These are phyloP conservation scores for Ustilago tritici DNA, from an alignment of 1,284 basidiomycete genomes.

Conservation along the genomic window DNA sequence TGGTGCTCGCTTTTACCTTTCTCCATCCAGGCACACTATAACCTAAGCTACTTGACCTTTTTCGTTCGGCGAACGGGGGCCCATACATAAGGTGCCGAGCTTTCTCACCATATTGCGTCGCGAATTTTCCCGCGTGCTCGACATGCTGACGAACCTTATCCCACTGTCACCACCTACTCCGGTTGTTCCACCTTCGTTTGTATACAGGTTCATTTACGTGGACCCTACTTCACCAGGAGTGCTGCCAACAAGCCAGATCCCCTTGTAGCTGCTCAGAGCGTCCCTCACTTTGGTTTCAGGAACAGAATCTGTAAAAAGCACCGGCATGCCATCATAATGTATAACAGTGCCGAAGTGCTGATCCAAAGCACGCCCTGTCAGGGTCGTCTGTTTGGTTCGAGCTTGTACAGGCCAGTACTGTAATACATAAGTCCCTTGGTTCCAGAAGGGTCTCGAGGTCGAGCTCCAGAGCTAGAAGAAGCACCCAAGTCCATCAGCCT, in stretches of 20 bases:
- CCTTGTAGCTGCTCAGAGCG: background rate
- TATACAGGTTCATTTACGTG: background rate
- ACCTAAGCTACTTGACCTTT: too few species aligned
- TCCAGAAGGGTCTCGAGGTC: too few species aligned
- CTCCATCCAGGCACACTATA: too few species aligned
- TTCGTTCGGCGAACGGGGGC: background rate
- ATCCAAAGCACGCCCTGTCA: background rate
- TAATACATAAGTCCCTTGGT: rapidly evolving
- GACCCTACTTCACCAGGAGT: background rate
- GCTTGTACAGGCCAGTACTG: too few species aligned
- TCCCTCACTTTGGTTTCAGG: background rate
- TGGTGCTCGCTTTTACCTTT: too few species aligned
- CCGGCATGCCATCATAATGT: background rate
- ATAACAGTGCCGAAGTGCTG: background rate
- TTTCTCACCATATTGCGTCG: background rate
- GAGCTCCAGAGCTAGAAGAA: background rate
- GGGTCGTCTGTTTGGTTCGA: too few species aligned
- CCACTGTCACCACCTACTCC: background rate
- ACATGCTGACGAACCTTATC: background rate
- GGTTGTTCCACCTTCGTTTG: background rate
- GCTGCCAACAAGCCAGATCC: background rate
- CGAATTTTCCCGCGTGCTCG: background rate
- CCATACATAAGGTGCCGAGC: conserved; percentile 9
- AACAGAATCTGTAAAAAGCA: background rate
- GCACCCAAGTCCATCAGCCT: background rate